Evolutionary conservation across 2,329 filamentous ascomycete genomes (phyloP).

Genomic region (Sclerotinia nivalis): DNA sequence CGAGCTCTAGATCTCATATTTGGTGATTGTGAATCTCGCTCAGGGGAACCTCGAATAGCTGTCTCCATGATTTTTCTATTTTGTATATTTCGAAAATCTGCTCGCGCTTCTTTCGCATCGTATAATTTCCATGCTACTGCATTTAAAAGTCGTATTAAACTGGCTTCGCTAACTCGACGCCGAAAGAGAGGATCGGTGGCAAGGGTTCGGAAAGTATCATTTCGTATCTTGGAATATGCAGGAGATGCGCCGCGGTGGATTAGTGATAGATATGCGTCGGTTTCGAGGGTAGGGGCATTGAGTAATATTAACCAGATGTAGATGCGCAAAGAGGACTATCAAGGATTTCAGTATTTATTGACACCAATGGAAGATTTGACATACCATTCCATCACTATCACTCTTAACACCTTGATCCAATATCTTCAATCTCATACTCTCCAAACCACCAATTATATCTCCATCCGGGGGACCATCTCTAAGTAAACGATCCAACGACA

Average conservation of each 20-base stretch:
- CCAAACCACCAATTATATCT: conserved; percentile 65
- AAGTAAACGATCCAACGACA: conserved; percentile 73
- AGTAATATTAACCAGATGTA: conserved; percentile 96
- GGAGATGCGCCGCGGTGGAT: conserved; percentile 92
- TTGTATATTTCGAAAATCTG: conserved; percentile 25
- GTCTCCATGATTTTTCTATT: conserved; percentile 30
- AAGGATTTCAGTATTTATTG: conserved; percentile 26
- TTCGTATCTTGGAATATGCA: conserved; percentile 95
- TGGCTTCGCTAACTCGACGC: conserved; percentile 91
- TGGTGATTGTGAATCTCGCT: conserved; percentile 34
- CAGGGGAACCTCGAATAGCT: conserved; percentile 38
- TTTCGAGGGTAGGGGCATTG: conserved; percentile 79
- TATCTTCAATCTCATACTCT: conserved; percentile 71
- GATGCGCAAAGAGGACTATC: conserved; percentile 83
- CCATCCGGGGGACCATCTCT: conserved; percentile 77
- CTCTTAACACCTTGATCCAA: conserved; percentile 74
- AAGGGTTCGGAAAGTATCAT: conserved; percentile 95
- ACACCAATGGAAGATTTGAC: conserved; percentile 32
- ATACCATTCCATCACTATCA: conserved; percentile 79
- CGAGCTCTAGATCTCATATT: conserved; percentile 49
- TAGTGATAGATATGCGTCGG: conserved; percentile 84
- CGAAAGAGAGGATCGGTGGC: conserved; percentile 97
- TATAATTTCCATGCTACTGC: conserved; percentile 92
- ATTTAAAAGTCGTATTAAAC: conserved; percentile 89
- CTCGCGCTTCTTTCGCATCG: conserved; percentile 61